Percentiles rank a stretch among this genome's conserved stretches.
Conservation (phyloP, 2,329 filamentous ascomycete species). For the Cordyceps cicadae region DNA sequence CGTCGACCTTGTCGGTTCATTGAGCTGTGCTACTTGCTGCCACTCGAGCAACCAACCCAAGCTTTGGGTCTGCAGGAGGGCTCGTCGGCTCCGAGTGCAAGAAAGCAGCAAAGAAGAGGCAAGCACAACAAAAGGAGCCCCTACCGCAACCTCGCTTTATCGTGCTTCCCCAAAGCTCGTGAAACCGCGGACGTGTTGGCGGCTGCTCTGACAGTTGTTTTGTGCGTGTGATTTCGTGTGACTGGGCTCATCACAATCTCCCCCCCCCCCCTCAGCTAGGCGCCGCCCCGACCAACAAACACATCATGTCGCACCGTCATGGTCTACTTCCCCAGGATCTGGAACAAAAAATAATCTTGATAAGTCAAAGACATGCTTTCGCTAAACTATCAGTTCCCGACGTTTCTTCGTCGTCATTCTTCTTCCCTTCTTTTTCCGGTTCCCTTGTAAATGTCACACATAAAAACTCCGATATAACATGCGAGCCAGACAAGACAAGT, state of each 20-base stretch:
- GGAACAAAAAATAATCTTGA: not conserved
- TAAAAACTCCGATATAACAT: not conserved
- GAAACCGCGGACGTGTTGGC: too few relatives aligned
- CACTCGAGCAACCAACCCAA: too few relatives aligned
- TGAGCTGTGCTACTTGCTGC: not conserved
- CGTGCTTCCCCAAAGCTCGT: too few relatives aligned
- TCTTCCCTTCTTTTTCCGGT: not conserved
- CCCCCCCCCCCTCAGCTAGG: too few relatives aligned
- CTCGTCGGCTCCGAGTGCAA: too few relatives aligned
- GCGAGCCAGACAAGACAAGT: conserved; percentile 5
- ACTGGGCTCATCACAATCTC: not conserved
- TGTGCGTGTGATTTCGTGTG: not conserved
- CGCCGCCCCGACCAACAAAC: not conserved
- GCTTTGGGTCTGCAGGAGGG: too few relatives aligned
- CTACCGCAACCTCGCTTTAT: too few relatives aligned
- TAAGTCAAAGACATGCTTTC: not conserved
- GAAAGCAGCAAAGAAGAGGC: too few relatives aligned
- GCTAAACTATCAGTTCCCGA: conserved; percentile 4
- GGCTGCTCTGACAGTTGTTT: not conserved
- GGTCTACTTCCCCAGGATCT: too few relatives aligned
- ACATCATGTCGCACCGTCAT: too few relatives aligned
- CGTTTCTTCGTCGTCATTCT: not conserved
- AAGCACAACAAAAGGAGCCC: too few relatives aligned
- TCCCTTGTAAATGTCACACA: not conserved
- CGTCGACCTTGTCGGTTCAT: not conserved